phyloP scores from a whole-genome alignment of 179 eudicot genomes.

The Dionaea muscipula region DNA sequence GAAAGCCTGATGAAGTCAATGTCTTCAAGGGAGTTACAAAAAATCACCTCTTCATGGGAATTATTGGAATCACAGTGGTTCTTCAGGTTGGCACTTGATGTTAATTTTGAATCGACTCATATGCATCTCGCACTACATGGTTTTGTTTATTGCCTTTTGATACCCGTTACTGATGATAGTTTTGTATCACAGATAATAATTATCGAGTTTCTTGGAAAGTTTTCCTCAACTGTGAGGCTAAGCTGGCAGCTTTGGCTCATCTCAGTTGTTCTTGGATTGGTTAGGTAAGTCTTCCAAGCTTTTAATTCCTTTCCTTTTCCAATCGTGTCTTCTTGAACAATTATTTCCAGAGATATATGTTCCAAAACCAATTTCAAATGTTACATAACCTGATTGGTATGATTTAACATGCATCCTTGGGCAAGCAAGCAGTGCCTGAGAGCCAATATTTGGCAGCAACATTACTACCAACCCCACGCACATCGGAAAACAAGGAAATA shows the following conservation, averaged over 20 bases:
- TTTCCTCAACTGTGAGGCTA: conserved; percentile 49
- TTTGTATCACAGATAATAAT: conserved; percentile 41
- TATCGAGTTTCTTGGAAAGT: conserved; percentile 65
- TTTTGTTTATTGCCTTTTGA: no score
- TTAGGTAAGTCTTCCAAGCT: conserved; percentile 40
- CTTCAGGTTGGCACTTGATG: conserved; percentile 68
- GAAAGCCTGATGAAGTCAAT: conserved; percentile 78
- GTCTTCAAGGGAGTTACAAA: conserved; percentile 56
- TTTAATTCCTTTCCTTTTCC: no score
- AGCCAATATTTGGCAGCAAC: no score
- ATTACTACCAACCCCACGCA: no score
- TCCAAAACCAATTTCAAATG: no score
- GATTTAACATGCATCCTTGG: no score
- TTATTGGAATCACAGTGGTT: conserved; percentile 48
- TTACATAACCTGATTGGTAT: no score
- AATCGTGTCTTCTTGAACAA: not conserved
- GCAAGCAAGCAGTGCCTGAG: no score
- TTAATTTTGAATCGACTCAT: not conserved
- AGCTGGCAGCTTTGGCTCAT: conserved; percentile 54
- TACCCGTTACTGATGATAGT: not conserved
- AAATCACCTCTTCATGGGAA: conserved; percentile 62
- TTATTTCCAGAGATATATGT: no score
- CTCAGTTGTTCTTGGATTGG: conserved; percentile 41
- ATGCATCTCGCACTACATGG: not conserved
- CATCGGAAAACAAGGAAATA: no score